Evolutionary conservation across 169 alveolate genomes (phyloP).

Genomic region (Plasmodium knowlesi): DNA sequence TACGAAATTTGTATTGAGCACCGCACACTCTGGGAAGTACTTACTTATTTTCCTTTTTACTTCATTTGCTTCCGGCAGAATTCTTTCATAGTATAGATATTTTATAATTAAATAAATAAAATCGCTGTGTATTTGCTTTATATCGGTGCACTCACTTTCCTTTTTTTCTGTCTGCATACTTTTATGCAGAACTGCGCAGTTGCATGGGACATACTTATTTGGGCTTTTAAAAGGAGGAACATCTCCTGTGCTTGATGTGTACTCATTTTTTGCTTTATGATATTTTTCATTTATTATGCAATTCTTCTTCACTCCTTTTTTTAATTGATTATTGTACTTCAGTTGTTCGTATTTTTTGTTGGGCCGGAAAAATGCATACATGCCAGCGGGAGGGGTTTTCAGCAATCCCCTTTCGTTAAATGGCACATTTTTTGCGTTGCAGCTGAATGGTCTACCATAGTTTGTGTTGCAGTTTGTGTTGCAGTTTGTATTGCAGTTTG

Average conservation of each 20-base stretch:
- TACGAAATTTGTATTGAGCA: constrained; percentile 43
- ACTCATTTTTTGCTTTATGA: constrained; percentile 32
- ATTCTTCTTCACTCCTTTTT: constrained; percentile 35
- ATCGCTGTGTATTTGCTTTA: constrained; percentile 58
- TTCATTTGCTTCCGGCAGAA: constrained; percentile 68
- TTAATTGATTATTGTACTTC: constrained; percentile 4
- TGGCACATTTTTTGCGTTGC: neutral
- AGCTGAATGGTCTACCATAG: neutral
- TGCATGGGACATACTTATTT: constrained; percentile 28
- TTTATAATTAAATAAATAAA: constrained; percentile 45
- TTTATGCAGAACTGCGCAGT: constrained; percentile 19
- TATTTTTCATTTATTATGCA: constrained; percentile 20
- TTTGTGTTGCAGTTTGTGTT: neutral
- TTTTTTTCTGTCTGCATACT: neutral
- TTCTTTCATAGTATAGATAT: constrained; percentile 64
- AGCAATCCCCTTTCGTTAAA: neutral
- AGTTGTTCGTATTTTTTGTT: constrained; percentile 7
- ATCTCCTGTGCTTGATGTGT: neutral
- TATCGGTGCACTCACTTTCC: neutral
- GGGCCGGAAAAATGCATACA: neutral
- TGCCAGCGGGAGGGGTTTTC: neutral
- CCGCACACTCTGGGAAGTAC: constrained; percentile 50
- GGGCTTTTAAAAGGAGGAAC: neutral
- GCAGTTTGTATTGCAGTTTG: neutral
- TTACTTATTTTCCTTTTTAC: constrained; percentile 63